Conservation (phyloP, 2,329 filamentous ascomycete species). For the Aureobasidium mangrovei region DNA sequence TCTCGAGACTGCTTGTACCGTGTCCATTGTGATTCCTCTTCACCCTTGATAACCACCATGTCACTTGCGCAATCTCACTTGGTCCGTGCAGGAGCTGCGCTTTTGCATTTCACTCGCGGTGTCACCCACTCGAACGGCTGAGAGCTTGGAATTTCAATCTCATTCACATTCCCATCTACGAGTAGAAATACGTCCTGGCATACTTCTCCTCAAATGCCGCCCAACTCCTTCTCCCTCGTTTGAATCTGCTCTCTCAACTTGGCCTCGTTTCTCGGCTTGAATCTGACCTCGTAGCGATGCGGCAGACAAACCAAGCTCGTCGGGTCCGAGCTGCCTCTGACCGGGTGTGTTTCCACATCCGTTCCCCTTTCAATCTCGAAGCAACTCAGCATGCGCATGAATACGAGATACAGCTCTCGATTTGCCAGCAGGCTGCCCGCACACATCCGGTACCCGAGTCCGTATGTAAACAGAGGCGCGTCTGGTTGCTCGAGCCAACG, state of each 20-base stretch:
- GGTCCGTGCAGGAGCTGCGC: no score
- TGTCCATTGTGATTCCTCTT: no score
- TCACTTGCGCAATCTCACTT: no score
- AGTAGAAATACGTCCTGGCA: not conserved
- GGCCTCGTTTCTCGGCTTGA: constrained; percentile 46
- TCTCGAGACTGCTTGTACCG: no score
- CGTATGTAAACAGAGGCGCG: constrained; percentile 56
- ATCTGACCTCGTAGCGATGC: constrained; percentile 47
- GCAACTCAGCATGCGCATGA: constrained; percentile 52
- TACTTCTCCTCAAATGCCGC: not conserved
- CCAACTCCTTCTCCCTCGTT: constrained; percentile 19
- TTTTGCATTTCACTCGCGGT: no score
- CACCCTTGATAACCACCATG: no score
- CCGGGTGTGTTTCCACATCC: constrained; percentile 49
- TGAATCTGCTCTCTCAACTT: constrained; percentile 37
- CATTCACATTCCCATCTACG: no score
- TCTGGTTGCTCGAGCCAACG: constrained; percentile 57
- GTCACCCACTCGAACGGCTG: no score
- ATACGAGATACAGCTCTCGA: constrained; percentile 56
- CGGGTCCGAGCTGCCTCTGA: constrained; percentile 51
- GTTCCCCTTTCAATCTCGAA: constrained; percentile 50
- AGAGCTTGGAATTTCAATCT: no score
- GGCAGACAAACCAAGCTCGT: constrained; percentile 55
- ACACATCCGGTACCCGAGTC: constrained; percentile 60
- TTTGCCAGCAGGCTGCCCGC: constrained; percentile 55